phyloP scores from a whole-genome alignment of 805 yeast species.

The Wickerhamomyces silvicola region DNA sequence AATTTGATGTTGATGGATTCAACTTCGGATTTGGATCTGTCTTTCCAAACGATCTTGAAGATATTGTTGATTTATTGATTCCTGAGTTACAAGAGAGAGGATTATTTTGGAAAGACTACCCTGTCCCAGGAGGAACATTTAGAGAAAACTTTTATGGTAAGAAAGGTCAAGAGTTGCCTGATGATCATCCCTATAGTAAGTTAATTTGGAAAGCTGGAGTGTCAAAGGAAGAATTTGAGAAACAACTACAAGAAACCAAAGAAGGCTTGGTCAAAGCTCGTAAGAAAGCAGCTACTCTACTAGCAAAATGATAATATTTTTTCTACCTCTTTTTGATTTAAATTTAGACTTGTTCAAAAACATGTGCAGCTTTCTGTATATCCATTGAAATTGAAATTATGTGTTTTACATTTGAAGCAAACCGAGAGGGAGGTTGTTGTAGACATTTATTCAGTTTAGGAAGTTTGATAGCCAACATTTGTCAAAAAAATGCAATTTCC shows the following conservation, averaged over 20 bases:
- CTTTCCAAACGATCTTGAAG: constrained; percentile 27
- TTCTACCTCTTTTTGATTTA: too few species aligned
- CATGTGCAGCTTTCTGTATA: too few species aligned
- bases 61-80: constrained; percentile 22
- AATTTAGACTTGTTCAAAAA: too few species aligned
- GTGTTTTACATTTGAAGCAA: too few species aligned
- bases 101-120: constrained; percentile 29
- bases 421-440: too few species aligned
- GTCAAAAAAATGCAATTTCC: too few species aligned
- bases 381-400: too few species aligned
- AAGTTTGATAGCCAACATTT: too few species aligned
- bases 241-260: not conserved
- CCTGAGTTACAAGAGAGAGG: constrained; percentile 29
- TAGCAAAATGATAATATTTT: too few species aligned
- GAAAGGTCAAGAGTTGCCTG: constrained; percentile 10
- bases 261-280: not conserved
- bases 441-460: too few species aligned
- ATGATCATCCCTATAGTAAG: constrained; percentile 12
- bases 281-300: too few species aligned
- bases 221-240: constrained; percentile 1
- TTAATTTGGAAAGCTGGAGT: constrained; percentile 7
- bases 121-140: constrained; percentile 25
- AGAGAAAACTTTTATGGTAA: constrained; percentile 28
- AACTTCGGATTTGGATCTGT: constrained; percentile 33
- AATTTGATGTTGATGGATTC: constrained; percentile 36